Evolutionary conservation across 305 asterid genomes (phyloP).

Genomic region (Lippia alba): DNA sequence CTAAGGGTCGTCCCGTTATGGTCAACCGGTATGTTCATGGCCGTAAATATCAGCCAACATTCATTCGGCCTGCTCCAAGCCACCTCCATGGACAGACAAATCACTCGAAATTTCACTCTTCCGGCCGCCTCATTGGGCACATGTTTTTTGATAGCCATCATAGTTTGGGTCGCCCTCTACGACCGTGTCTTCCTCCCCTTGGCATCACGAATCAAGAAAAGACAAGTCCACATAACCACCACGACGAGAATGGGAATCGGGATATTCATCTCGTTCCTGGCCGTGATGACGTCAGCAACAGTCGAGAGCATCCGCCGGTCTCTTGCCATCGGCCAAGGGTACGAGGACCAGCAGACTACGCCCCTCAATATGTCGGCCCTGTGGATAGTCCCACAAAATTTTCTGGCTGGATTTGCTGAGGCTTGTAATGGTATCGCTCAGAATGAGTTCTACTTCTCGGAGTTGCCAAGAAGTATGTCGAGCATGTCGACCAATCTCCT

Average conservation of each 20-base stretch:
- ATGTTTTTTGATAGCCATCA: constrained; percentile 44
- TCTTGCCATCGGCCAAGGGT: constrained; percentile 38
- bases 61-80: constrained; percentile 76
- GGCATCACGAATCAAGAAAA: constrained; percentile 55
- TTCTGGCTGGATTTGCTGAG: constrained; percentile 61
- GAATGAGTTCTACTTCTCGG: constrained; percentile 60
- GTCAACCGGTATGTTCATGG: constrained; percentile 76
- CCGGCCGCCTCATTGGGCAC: constrained; percentile 79
- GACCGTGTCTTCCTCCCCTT: constrained; percentile 65
- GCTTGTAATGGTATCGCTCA: constrained; percentile 63
- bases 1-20: constrained; percentile 71
- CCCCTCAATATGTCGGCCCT: constrained; percentile 52
- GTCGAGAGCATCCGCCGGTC: constrained; percentile 58
- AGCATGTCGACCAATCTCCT: constrained; percentile 54
- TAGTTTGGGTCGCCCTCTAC: constrained; percentile 66
- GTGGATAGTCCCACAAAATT: constrained; percentile 71
- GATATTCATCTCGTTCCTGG: constrained; percentile 59
- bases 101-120: constrained; percentile 49
- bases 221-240: constrained; percentile 44
- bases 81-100: constrained; percentile 56
- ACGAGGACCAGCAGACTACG: constrained; percentile 30
- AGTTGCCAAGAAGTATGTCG: constrained; percentile 71
- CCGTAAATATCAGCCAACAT: constrained; percentile 61
- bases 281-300: constrained; percentile 50
- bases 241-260: constrained; percentile 74